Percentiles rank a stretch among this genome's conserved stretches.
These are phyloP conservation scores for Hypoxylon sp. DNA, from an alignment of 2,329 filamentous ascomycete genomes.

Conservation along the genomic window DNA sequence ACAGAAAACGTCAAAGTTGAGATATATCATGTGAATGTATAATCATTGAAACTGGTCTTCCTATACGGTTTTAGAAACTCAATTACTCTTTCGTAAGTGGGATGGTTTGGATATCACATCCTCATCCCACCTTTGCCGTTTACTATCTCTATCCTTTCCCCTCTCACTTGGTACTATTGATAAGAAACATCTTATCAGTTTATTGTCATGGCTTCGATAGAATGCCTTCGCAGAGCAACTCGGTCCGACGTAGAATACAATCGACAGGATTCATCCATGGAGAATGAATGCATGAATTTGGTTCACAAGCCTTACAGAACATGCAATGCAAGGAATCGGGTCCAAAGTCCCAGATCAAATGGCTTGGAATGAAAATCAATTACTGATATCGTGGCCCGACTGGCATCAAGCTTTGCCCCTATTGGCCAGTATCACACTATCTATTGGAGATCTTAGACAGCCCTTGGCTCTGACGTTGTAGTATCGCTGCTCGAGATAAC, in stretches of 20 bases:
- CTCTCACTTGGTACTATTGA: conserved; percentile 2
- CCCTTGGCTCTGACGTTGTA: conserved; percentile 14
- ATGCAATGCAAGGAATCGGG: conserved; percentile 5
- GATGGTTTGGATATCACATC: conserved; percentile 6
- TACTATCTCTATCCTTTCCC: not conserved
- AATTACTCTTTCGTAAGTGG: conserved; percentile 6
- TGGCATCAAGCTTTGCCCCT: not conserved
- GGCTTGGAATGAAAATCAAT: conserved; percentile 12
- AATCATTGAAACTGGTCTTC: not conserved
- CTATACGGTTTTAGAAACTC: not conserved
- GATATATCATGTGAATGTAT: not conserved
- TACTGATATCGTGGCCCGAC: conserved; percentile 1
- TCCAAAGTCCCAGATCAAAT: not conserved
- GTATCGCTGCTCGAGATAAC: conserved; percentile 20
- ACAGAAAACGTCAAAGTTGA: not conserved
- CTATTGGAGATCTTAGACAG: conserved; percentile 26
- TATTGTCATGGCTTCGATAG: not conserved
- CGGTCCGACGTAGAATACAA: not conserved
- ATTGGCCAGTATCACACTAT: conserved; percentile 21
- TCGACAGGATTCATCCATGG: not conserved
- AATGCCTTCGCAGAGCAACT: not conserved
- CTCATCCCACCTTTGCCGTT: conserved; percentile 11
- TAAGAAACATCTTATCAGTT: not conserved
- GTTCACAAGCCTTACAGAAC: not conserved
- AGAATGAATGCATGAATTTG: not conserved